These are phyloP conservation scores for Leccinum holopus DNA, from an alignment of 1,284 basidiomycete species.

Conservation along the genomic window DNA sequence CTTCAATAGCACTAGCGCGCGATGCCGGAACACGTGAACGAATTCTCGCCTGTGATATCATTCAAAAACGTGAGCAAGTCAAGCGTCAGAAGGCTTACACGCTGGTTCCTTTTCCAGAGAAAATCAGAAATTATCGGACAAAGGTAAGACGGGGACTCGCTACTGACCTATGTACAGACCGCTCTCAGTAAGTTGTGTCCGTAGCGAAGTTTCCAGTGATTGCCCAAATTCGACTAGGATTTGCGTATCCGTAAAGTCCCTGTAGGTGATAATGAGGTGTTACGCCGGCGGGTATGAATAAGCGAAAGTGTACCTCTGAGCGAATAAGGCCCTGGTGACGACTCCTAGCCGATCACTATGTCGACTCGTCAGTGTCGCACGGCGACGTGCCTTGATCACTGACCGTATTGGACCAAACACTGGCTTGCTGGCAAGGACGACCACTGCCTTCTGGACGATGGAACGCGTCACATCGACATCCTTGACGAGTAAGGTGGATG, in stretches of 20 bases:
- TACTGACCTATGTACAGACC: slow-evolving; percentile 82
- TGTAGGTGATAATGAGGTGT: slow-evolving; percentile 24
- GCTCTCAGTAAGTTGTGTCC: slow-evolving; percentile 74
- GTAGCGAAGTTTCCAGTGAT: slow-evolving; percentile 67
- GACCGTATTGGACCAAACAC: slow-evolving; percentile 86
- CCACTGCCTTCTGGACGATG: slow-evolving; percentile 97
- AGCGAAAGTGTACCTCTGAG: slow-evolving; percentile 55
- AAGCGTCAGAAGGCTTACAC: slow-evolving; percentile 47
- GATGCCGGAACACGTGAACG: slow-evolving; percentile 91
- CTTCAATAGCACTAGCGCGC: slow-evolving; percentile 92
- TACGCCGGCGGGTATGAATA: not conserved
- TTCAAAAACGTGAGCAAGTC: slow-evolving; percentile 2
- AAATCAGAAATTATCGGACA: slow-evolving; percentile 15
- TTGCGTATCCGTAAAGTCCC: slow-evolving; percentile 81
- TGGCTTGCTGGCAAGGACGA: slow-evolving; percentile 88
- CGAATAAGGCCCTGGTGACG: slow-evolving; percentile 88
- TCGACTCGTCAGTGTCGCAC: slow-evolving; percentile 11
- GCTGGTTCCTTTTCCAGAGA: slow-evolving; percentile 65
- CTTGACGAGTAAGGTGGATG: slow-evolving; percentile 79
- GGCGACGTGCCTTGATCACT: slow-evolving; percentile 14
- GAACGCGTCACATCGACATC: slow-evolving; percentile 89
- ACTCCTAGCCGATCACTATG: slow-evolving; percentile 90
- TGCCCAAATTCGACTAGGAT: slow-evolving; percentile 83
- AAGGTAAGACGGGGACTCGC: not conserved
- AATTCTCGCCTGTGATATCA: slow-evolving; percentile 67